Evolutionary conservation across 805 yeast species (phyloP).

Genomic region (Scheffersomyces coipomensis): DNA sequence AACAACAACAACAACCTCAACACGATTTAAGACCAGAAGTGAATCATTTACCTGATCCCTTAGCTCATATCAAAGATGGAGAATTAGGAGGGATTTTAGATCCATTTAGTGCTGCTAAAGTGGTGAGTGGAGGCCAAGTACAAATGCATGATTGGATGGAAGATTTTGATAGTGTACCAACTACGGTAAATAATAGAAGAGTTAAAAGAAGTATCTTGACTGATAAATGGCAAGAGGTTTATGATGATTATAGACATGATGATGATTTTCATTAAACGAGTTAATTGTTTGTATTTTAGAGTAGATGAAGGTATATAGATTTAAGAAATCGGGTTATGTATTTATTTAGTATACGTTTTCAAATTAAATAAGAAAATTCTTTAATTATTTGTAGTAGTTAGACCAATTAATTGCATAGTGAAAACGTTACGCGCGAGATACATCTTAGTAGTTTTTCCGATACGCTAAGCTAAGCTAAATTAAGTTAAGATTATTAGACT

Average conservation of each 20-base stretch:
- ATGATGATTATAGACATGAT: constrained; percentile 41
- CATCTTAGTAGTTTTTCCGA: too few relatives aligned
- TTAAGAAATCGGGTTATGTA: too few relatives aligned
- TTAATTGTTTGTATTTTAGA: neutral
- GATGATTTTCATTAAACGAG: constrained; percentile 24
- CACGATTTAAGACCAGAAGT: constrained; percentile 2
- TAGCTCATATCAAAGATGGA: constrained; percentile 43
- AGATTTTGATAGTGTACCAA: constrained; percentile 14
- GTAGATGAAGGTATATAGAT: too few relatives aligned
- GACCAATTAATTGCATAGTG: too few relatives aligned
- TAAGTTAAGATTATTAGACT: too few relatives aligned
- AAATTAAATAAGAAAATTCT: too few relatives aligned
- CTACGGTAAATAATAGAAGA: neutral
- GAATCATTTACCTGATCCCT: constrained; percentile 40
- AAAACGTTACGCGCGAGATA: too few relatives aligned
- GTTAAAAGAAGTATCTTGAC: constrained; percentile 17
- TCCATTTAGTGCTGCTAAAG: constrained; percentile 39
- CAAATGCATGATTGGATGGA: constrained; percentile 34
- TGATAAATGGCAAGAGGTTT: constrained; percentile 35
- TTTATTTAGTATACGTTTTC: too few relatives aligned
- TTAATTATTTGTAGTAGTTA: too few relatives aligned
- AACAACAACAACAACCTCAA: constrained; percentile 1
- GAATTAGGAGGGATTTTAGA: constrained; percentile 26
- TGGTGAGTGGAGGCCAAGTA: constrained; percentile 42
- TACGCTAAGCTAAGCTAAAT: too few relatives aligned